A percentile compares a stretch with the other conserved stretches of the same genome.
phyloP scores from a whole-genome alignment of 345 rosid genomes.

The Viola odorata region DNA sequence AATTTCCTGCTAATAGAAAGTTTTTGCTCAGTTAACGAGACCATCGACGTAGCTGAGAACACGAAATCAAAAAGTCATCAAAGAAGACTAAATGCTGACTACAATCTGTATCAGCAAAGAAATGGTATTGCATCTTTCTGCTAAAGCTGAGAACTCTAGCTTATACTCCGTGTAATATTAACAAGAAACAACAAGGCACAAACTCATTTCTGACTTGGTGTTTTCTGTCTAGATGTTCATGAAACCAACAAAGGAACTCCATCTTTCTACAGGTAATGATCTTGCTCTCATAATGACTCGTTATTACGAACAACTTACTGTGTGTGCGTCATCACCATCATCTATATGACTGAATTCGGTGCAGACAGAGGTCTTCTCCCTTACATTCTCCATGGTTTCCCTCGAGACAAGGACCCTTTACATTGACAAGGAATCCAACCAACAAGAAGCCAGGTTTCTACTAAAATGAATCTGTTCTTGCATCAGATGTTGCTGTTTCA shows the following conservation, averaged over 20 bases:
- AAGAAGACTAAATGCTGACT: conserved; percentile 29
- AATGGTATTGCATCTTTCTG: conserved; percentile 25
- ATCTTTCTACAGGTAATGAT: conserved; percentile 29
- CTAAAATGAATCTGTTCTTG: background rate
- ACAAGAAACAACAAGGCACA: background rate
- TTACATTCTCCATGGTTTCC: conserved; percentile 30
- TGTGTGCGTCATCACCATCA: background rate
- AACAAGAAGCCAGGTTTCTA: conserved; percentile 34
- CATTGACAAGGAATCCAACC: conserved; percentile 28
- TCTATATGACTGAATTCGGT: background rate
- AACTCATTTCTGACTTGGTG: background rate
- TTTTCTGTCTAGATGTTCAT: conserved; percentile 29
- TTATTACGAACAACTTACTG: conserved; percentile 5
- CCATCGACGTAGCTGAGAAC: conserved; percentile 7
- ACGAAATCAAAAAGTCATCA: conserved; percentile 12
- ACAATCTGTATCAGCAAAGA: conserved; percentile 29
- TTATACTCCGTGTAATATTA: too few species aligned
- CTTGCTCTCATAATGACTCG: conserved; percentile 1
- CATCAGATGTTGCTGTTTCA: background rate
- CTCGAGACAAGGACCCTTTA: conserved; percentile 27
- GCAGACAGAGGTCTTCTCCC: conserved; percentile 29
- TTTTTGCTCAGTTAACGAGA: conserved; percentile 19
- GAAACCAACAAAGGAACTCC: conserved; percentile 35
- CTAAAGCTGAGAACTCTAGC: background rate
- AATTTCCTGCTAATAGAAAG: background rate